These are phyloP conservation scores for Rhizopogon salebrosus DNA, from an alignment of 768 basidiomycete species.

Conservation along the genomic window DNA sequence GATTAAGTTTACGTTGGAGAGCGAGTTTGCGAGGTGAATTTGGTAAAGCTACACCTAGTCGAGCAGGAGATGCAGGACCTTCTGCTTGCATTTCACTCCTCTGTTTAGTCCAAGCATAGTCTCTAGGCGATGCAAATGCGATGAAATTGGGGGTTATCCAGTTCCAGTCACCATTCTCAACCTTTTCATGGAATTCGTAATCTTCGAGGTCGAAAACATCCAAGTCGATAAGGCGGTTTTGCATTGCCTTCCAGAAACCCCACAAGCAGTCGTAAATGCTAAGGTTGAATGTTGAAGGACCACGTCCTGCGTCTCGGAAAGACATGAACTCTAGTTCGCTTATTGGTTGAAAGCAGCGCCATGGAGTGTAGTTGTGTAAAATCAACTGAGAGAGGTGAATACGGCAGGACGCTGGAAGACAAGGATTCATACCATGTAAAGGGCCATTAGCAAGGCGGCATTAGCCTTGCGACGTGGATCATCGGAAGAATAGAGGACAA, in stretches of 20 bases:
- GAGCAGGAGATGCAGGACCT: slow-evolving; percentile 22
- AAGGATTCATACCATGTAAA: slow-evolving; percentile 72
- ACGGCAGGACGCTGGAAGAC: slow-evolving; percentile 6
- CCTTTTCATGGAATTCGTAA: slow-evolving; percentile 93
- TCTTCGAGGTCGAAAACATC: slow-evolving; percentile 91
- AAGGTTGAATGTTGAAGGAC: slow-evolving; percentile 88
- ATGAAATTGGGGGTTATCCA: slow-evolving; percentile 91
- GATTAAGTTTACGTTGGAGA: slow-evolving; percentile 71
- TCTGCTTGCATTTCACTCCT: slow-evolving; percentile 53
- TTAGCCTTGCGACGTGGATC: slow-evolving; percentile 89
- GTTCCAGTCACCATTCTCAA: slow-evolving; percentile 94
- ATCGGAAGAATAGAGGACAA: slow-evolving; percentile 84
- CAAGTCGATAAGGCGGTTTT: slow-evolving; percentile 90
- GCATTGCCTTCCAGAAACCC: slow-evolving; percentile 86
- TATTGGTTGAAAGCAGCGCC: slow-evolving; percentile 93
- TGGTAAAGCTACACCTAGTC: slow-evolving; percentile 17
- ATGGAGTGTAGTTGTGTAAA: slow-evolving; percentile 82
- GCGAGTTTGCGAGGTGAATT: slow-evolving; percentile 39
- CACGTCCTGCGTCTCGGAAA: slow-evolving; percentile 93
- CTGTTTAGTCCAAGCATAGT: slow-evolving; percentile 72
- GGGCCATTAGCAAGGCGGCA: slow-evolving; percentile 88
- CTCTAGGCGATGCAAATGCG: slow-evolving; percentile 90
- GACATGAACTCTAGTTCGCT: slow-evolving; percentile 91
- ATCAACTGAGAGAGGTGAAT: slow-evolving; percentile 64
- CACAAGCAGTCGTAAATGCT: slow-evolving; percentile 89